Evolutionary conservation across 495 filamentous ascomycete genomes (phyloP).

Genomic region (Xylaria acuta): DNA sequence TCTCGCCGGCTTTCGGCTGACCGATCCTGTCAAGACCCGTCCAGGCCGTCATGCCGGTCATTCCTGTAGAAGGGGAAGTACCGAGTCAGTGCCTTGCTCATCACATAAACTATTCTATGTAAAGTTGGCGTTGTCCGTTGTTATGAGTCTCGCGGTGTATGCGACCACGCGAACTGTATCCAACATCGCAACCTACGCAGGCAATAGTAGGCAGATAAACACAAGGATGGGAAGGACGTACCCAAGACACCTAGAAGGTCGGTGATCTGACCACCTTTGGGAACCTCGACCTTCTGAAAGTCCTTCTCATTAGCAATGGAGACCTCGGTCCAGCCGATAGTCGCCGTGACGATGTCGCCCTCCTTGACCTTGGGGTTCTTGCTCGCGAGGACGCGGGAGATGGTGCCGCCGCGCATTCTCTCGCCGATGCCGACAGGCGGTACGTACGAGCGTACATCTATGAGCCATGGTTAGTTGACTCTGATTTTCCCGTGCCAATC

Average conservation of each 20-base stretch:
- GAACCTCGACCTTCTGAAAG: constrained; percentile 47
- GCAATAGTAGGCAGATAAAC: not conserved
- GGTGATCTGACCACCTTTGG: constrained; percentile 56
- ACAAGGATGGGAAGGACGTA: constrained; percentile 21
- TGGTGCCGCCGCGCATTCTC: constrained; percentile 68
- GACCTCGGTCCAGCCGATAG: constrained; percentile 68
- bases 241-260: constrained; percentile 66
- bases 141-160: not conserved
- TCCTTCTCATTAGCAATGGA: constrained; percentile 57
- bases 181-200: not conserved
- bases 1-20: constrained; percentile 62
- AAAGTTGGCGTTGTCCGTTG: not conserved
- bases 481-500: not conserved
- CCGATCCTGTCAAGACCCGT: constrained; percentile 69
- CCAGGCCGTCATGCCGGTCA: constrained; percentile 71
- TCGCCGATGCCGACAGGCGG: constrained; percentile 69
- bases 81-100: constrained; percentile 31
- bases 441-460: constrained; percentile 68
- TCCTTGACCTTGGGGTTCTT: constrained; percentile 51
- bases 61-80: constrained; percentile 13
- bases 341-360: constrained; percentile 60
- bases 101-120: not conserved
- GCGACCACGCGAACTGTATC: not conserved
- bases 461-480: constrained; percentile 27
- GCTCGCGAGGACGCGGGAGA: constrained; percentile 58